These are phyloP conservation scores for Tylopilus balloui DNA, from an alignment of 768 basidiomycete species.

Conservation along the genomic window DNA sequence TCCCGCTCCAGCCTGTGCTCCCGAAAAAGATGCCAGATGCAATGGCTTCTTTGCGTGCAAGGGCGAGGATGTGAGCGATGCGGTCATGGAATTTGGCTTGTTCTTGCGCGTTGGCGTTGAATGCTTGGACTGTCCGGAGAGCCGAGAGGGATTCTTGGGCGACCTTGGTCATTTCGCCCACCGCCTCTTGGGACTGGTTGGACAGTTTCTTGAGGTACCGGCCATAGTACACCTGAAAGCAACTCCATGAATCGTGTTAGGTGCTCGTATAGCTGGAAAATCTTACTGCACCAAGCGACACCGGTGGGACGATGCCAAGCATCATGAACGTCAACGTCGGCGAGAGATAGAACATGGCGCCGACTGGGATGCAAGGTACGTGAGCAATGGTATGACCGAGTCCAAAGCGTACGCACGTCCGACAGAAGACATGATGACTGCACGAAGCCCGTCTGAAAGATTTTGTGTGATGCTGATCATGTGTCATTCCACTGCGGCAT, in stretches of 20 bases:
- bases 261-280: neutral
- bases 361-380: constrained; percentile 48
- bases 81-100: constrained; percentile 67
- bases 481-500: neutral
- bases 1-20: constrained; percentile 88
- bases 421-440: constrained; percentile 89
- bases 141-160: constrained; percentile 89
- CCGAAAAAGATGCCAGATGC: constrained; percentile 94
- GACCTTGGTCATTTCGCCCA: constrained; percentile 90
- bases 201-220: constrained; percentile 90
- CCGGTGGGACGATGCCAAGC: constrained; percentile 87
- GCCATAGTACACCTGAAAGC: constrained; percentile 84
- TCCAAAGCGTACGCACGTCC: constrained; percentile 56
- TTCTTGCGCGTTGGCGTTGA: constrained; percentile 79
- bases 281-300: constrained; percentile 77
- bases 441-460: constrained; percentile 74
- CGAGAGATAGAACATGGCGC: constrained; percentile 92
- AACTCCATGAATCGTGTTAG: constrained; percentile 5
- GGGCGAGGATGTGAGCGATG: constrained; percentile 59
- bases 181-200: constrained; percentile 87
- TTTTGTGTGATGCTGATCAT: constrained; percentile 59
- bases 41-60: constrained; percentile 82
- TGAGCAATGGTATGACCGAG: neutral
- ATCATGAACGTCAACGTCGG: constrained; percentile 86
- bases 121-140: constrained; percentile 86